Percentiles rank a stretch among this genome's conserved stretches.
These are phyloP conservation scores for Leptomonas pyrrhocoris DNA, from an alignment of 208 protist genomes.

Conservation along the genomic window DNA sequence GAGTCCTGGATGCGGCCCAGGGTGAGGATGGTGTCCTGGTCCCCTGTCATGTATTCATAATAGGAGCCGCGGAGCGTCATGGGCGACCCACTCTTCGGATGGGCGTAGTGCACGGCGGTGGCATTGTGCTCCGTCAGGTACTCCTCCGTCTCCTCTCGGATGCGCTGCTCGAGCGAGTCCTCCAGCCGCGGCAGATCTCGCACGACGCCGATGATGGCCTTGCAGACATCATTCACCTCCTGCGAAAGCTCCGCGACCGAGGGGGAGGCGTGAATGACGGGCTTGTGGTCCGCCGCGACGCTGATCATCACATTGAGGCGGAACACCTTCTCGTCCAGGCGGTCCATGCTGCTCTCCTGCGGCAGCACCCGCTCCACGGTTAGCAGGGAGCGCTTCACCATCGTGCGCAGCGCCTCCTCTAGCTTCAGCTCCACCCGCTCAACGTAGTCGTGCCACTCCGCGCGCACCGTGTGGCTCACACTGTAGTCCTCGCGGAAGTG, in stretches of 20 bases:
- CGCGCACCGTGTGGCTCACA: constrained; percentile 71
- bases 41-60: constrained; percentile 95
- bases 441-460: constrained; percentile 94
- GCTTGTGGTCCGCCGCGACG: constrained; percentile 70
- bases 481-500: constrained; percentile 94
- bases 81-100: constrained; percentile 47
- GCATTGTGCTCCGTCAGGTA: constrained; percentile 61
- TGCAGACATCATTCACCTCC: constrained; percentile 91
- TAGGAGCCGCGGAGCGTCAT: constrained; percentile 83
- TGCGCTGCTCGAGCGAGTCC: constrained; percentile 60
- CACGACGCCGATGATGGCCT: constrained; percentile 92
- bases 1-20: constrained; percentile 90
- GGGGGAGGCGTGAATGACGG: constrained; percentile 90
- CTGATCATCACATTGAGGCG: constrained; percentile 94
- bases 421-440: constrained; percentile 93
- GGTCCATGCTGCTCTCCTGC: constrained; percentile 89
- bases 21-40: constrained; percentile 94
- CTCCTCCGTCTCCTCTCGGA: constrained; percentile 60
- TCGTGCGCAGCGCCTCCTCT: constrained; percentile 94
- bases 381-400: constrained; percentile 95
- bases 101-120: constrained; percentile 58
- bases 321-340: constrained; percentile 93
- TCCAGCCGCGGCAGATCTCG: constrained; percentile 90
- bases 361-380: constrained; percentile 91
- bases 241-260: constrained; percentile 88